A percentile compares a stretch with the other conserved stretches of the same genome.
Evolutionary conservation across 768 basidiomycete genomes (phyloP).

Genomic region (Xanthoconium stramineum): DNA sequence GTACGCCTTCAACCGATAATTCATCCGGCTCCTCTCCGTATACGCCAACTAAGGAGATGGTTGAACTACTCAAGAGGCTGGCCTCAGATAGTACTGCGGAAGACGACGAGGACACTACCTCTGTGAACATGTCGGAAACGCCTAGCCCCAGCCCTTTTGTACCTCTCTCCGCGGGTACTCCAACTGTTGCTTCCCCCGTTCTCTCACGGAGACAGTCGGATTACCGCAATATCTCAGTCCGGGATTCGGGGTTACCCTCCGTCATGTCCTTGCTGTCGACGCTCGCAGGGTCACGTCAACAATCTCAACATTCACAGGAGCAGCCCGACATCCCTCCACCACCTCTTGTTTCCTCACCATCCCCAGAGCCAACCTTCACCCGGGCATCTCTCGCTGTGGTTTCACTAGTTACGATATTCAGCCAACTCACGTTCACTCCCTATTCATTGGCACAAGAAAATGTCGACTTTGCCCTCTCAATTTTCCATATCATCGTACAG

Average conservation of each 20-base stretch:
- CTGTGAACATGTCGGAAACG: slow-evolving; percentile 37
- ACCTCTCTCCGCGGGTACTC: slow-evolving; percentile 28
- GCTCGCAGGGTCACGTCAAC: slow-evolving; percentile 60
- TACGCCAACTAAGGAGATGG: slow-evolving; percentile 22
- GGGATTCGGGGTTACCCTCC: slow-evolving; percentile 49
- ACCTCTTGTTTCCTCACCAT: slow-evolving; percentile 24
- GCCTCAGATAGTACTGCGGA: slow-evolving; percentile 34
- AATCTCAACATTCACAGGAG: slow-evolving; percentile 46
- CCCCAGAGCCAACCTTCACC: slow-evolving; percentile 32
- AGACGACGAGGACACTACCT: slow-evolving; percentile 44
- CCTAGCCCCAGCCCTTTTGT: slow-evolving; percentile 35
- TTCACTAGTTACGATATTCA: slow-evolving; percentile 63
- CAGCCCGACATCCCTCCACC: slow-evolving; percentile 35
- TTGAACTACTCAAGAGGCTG: slow-evolving; percentile 42
- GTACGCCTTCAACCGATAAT: slow-evolving; percentile 12
- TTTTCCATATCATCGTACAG: slow-evolving; percentile 52
- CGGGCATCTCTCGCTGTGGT: slow-evolving; percentile 58
- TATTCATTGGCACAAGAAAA: slow-evolving; percentile 46
- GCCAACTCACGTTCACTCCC: slow-evolving; percentile 68
- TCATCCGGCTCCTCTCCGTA: slow-evolving; percentile 16
- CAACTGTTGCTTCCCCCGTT: slow-evolving; percentile 46
- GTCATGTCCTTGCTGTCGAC: slow-evolving; percentile 66
- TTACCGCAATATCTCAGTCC: slow-evolving; percentile 38
- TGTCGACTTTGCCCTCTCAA: slow-evolving; percentile 47
- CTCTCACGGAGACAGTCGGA: slow-evolving; percentile 62